Conservation (phyloP, 768 basidiomycete species). For the Chlorophyllum brunneum region DNA sequence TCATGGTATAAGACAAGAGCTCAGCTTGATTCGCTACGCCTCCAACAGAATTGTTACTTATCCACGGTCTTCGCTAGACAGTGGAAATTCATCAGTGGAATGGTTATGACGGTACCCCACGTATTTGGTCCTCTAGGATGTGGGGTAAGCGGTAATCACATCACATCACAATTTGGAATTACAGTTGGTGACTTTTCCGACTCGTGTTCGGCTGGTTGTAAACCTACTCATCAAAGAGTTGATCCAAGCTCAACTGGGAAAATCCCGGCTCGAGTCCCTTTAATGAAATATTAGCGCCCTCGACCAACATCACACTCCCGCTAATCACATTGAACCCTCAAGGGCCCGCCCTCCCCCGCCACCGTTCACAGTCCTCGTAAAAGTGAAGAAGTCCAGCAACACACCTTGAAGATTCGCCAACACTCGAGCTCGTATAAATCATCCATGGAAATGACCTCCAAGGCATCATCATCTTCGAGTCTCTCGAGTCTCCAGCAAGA, state of each 20-base stretch:
- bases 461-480: slow-evolving; percentile 8
- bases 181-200: neutral
- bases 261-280: neutral
- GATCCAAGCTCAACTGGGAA: neutral
- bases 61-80: too few species aligned
- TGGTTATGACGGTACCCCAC: neutral
- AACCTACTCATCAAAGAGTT: neutral
- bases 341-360: neutral
- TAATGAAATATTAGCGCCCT: neutral
- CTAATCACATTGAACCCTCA: neutral
- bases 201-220: neutral
- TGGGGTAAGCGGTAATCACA: neutral
- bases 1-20: too few species aligned
- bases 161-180: neutral
- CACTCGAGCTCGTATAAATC: slow-evolving; percentile 2
- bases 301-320: neutral
- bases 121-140: neutral
- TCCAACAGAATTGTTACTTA: too few species aligned
- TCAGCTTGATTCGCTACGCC: too few species aligned
- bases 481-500: neutral
- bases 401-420: neutral
- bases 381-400: neutral
- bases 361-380: neutral
- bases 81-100: too few species aligned
- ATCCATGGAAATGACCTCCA: neutral